Evolutionary conservation across 2,329 filamentous ascomycete species (phyloP).

Genomic region (Epichloe scottii): DNA sequence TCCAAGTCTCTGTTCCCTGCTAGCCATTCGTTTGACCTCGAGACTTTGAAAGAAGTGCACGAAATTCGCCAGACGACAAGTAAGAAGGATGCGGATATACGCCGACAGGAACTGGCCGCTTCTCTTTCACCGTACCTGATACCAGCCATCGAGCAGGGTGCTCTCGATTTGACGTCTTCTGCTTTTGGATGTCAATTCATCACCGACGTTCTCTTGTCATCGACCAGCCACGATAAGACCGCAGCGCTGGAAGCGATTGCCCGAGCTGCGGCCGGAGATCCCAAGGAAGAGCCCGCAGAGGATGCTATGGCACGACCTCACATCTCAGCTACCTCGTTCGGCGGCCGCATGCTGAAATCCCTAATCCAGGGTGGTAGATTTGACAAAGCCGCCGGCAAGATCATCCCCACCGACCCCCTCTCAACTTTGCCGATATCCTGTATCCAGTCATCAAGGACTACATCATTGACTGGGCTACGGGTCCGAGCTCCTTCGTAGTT

Average conservation of each 20-base stretch:
- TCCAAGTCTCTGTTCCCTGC: slow-evolving; percentile 48
- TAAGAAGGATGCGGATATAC: slow-evolving; percentile 74
- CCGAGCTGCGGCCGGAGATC: slow-evolving; percentile 46
- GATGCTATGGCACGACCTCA: slow-evolving; percentile 35
- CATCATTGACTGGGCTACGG: slow-evolving; percentile 72
- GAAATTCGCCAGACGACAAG: slow-evolving; percentile 71
- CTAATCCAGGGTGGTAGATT: slow-evolving; percentile 83
- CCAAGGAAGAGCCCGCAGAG: slow-evolving; percentile 27
- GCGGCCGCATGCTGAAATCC: slow-evolving; percentile 78
- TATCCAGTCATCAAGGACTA: slow-evolving; percentile 68
- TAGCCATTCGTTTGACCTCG: slow-evolving; percentile 52
- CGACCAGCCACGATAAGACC: slow-evolving; percentile 58
- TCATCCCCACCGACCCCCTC: slow-evolving; percentile 62
- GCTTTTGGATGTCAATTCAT: slow-evolving; percentile 83
- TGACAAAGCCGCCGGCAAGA: slow-evolving; percentile 57
- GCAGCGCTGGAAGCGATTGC: slow-evolving; percentile 59
- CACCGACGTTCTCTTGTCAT: slow-evolving; percentile 66
- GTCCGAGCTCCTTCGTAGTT: slow-evolving; percentile 75
- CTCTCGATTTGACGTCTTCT: slow-evolving; percentile 56
- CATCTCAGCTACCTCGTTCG: slow-evolving; percentile 47
- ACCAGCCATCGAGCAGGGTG: slow-evolving; percentile 55
- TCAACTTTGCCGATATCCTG: slow-evolving; percentile 71
- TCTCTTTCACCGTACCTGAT: slow-evolving; percentile 65
- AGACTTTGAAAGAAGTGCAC: slow-evolving; percentile 65
- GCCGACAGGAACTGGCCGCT: slow-evolving; percentile 64